Conservation (phyloP, 108 stramenopile species). For the Asterionellopsis glacialis region DNA sequence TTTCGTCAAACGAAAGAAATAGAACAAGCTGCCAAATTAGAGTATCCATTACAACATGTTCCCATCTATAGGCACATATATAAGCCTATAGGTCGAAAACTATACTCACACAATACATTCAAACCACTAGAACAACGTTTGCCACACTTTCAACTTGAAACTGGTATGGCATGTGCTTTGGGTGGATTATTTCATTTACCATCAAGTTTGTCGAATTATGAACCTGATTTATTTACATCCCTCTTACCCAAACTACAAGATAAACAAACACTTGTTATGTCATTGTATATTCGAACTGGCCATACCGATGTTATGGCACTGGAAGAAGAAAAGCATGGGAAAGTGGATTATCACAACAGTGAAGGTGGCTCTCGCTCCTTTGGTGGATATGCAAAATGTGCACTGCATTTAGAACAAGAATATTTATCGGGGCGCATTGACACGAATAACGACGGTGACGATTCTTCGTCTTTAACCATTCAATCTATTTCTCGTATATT, state of each 20-base stretch:
- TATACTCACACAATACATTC: no score
- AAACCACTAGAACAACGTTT: not conserved
- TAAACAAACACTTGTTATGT: conserved; percentile 9
- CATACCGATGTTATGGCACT: not conserved
- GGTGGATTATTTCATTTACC: conserved; percentile 9
- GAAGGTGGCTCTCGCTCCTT: not conserved
- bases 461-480: not conserved
- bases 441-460: no score
- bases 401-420: conserved; percentile 10
- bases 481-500: not conserved
- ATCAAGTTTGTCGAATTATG: not conserved
- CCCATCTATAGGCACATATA: no score
- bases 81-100: no score
- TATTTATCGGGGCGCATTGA: not conserved
- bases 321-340: not conserved
- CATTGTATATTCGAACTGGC: conserved; percentile 19
- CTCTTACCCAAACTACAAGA: conserved; percentile 11
- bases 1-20: no score
- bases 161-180: conserved; percentile 12
- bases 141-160: conserved; percentile 2
- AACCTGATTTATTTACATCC: conserved; percentile 13
- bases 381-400: not conserved
- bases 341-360: not conserved
- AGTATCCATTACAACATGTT: no score
- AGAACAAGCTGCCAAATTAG: no score